A percentile compares a stretch with the other conserved stretches of the same genome.
Conservation (phyloP, 495 filamentous ascomycete species). For the Penicillium pulvis region DNA sequence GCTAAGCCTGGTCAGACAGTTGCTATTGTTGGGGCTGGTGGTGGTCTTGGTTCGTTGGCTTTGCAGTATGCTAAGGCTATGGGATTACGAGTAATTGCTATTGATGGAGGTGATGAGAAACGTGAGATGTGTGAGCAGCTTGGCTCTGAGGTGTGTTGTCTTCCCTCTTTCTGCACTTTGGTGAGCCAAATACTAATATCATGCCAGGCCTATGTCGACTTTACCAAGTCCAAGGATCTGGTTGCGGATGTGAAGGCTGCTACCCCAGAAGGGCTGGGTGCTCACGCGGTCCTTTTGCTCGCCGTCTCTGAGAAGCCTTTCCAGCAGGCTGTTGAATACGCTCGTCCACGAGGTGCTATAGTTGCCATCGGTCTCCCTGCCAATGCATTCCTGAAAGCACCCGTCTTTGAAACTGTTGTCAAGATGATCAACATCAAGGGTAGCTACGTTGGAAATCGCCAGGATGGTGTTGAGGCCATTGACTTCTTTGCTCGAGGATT, state of each 20-base stretch:
- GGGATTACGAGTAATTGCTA: conserved; percentile 74
- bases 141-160: conserved; percentile 50
- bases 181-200: conserved; percentile 5
- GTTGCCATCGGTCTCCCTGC: conserved; percentile 87
- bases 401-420: conserved; percentile 83
- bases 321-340: conserved; percentile 88
- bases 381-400: conserved; percentile 73
- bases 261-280: conserved; percentile 76
- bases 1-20: conserved; percentile 73
- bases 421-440: conserved; percentile 92
- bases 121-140: conserved; percentile 63
- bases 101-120: conserved; percentile 83
- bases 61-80: conserved; percentile 89
- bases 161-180: not conserved
- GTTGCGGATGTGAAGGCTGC: conserved; percentile 78
- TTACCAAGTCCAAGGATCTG: conserved; percentile 69
- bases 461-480: conserved; percentile 81
- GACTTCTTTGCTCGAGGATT: conserved; percentile 84
- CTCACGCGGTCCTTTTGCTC: conserved; percentile 84
- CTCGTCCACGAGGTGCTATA: conserved; percentile 75
- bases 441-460: conserved; percentile 86
- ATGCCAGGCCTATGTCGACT: conserved; percentile 69
- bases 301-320: conserved; percentile 89
- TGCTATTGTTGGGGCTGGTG: conserved; percentile 90
- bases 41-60: conserved; percentile 81